phyloP scores from a whole-genome alignment of 306 rosid species.

The Sophora flavescens region DNA sequence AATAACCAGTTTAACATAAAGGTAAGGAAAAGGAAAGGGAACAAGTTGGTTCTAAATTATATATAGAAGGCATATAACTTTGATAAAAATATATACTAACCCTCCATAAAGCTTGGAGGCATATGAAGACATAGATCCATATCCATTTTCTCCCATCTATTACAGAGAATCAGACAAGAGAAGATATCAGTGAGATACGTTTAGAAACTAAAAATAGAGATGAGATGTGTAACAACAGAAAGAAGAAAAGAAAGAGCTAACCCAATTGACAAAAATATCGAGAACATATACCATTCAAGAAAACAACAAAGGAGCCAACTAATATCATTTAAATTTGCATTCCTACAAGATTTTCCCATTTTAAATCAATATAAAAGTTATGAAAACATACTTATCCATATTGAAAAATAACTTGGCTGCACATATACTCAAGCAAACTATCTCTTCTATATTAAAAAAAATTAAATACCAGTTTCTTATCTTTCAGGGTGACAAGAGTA shows the following conservation, averaged over 20 bases:
- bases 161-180: constrained; percentile 38
- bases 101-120: constrained; percentile 81
- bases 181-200: constrained; percentile 35
- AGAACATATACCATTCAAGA: background rate
- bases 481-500: background rate
- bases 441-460: background rate
- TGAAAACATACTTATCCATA: background rate
- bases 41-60: background rate
- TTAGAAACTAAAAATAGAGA: constrained; percentile 25
- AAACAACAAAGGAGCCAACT: background rate
- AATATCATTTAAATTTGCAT: background rate
- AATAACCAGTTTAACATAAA: constrained; percentile 22
- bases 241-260: background rate
- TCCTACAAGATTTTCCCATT: background rate
- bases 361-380: background rate
- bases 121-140: constrained; percentile 78
- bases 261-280: background rate
- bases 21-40: background rate
- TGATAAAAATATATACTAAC: constrained; percentile 56
- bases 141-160: constrained; percentile 88
- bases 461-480: background rate
- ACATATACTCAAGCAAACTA: background rate
- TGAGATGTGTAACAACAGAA: background rate
- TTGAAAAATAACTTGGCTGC: background rate
- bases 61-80: background rate